A percentile compares a stretch with the other conserved stretches of the same genome.
Evolutionary conservation across 768 basidiomycete genomes (phyloP).

Genomic region (Clathrus columnatus): DNA sequence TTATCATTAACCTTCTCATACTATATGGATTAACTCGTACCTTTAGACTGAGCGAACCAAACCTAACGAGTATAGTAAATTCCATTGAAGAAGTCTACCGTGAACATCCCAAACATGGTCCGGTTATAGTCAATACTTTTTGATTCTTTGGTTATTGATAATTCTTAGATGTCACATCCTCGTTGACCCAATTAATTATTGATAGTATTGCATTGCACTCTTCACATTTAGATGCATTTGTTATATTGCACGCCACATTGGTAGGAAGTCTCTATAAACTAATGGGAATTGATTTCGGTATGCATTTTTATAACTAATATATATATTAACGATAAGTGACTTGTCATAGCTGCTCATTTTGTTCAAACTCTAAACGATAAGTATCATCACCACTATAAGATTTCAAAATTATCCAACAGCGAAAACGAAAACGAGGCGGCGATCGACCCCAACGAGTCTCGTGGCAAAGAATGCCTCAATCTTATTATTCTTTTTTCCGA

Average conservation of each 20-base stretch:
- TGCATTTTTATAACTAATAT: too few species aligned
- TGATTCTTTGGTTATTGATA: not conserved
- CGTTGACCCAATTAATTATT: slow-evolving; percentile 66
- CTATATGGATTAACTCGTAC: slow-evolving; percentile 2
- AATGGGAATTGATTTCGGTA: slow-evolving; percentile 84
- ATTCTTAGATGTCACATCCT: slow-evolving; percentile 67
- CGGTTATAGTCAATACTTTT: slow-evolving; percentile 15
- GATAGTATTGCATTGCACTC: slow-evolving; percentile 74
- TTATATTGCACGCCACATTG: slow-evolving; percentile 80
- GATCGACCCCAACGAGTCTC: slow-evolving; percentile 23
- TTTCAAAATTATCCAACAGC: slow-evolving; percentile 6
- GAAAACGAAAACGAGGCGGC: slow-evolving; percentile 13
- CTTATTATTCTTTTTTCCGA: slow-evolving; percentile 82
- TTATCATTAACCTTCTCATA: not conserved
- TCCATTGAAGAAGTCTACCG: slow-evolving; percentile 72
- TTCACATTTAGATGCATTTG: slow-evolving; percentile 79
- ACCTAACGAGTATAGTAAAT: slow-evolving; percentile 65
- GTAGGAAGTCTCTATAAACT: slow-evolving; percentile 74
- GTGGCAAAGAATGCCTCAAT: slow-evolving; percentile 86
- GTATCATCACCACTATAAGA: slow-evolving; percentile 52
- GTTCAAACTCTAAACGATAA: slow-evolving; percentile 60
- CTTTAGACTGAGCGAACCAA: slow-evolving; percentile 80
- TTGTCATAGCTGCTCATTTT: slow-evolving; percentile 65
- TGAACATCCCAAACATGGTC: slow-evolving; percentile 70
- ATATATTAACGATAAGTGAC: too few species aligned